Base-by-base conservation (phyloP, 2,329 filamentous ascomycete species). In the Colletotrichum incanum region DNA sequence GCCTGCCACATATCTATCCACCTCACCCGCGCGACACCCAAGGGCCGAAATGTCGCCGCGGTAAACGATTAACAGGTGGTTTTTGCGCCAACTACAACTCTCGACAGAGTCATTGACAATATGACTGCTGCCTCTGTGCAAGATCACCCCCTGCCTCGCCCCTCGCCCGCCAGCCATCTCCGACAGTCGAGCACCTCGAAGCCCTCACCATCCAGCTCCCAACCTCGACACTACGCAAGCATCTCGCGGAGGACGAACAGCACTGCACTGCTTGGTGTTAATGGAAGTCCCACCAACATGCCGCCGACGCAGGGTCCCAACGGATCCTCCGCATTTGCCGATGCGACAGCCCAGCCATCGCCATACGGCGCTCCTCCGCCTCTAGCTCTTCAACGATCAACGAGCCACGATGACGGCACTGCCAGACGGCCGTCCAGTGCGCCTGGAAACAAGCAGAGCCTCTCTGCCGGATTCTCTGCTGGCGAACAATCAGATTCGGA, bases 341-440 rank as follows among this genome's bases (percentile, higher is more conserved):
- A 72, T 72, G 70, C 65, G 70, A 69, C 70, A 56, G 59, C 60
- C 20, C 65, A 70, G 34, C 65, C 59, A 12, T 62, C 54, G 43
- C 54, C 70, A 8, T 37, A 47, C 7, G 54, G 39, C 41, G 47
- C 54, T 56, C 43, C 61, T 54, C 65, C 60, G 26, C 65, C 65
- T 47, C 39, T 65, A 64, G 70, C 52, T 37, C 70, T 72, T 26
- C 73, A 73, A 54, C 63, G 73, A 59, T 74, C 73, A 49, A 73
- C 71, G 37, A 74, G 71, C 67, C 71, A 73, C 52, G 64, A 61
- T 41, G 71, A 71, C 18, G 43, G 41, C 64, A 45, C 52, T 49
- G 82, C 83, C 64, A 80, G 77, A 65, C 84, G 86, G 18, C 85
- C 85, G 28, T 84, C 83, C 8, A 88, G 82, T 71, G 86, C 84